Evolutionary conservation across 2,329 filamentous ascomycete genomes (phyloP).

Genomic region (Talaromyces islandicus): DNA sequence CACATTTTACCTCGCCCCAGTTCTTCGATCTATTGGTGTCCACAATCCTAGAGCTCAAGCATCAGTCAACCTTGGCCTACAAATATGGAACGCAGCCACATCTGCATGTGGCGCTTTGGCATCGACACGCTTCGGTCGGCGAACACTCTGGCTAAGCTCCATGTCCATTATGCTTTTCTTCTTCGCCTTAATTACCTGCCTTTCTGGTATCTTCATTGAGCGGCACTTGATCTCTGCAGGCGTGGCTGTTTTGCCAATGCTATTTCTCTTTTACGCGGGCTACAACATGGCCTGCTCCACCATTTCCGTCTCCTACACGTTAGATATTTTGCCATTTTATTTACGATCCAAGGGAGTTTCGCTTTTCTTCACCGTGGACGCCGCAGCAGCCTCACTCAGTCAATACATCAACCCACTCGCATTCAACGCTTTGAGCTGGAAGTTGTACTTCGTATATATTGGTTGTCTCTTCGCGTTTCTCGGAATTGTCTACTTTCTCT

Average conservation of each 20-base stretch:
- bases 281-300: slow-evolving; percentile 26
- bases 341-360: slow-evolving; percentile 32
- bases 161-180: slow-evolving; percentile 23
- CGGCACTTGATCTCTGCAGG: slow-evolving; percentile 3
- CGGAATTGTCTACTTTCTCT: slow-evolving; percentile 21
- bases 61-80: slow-evolving; percentile 19
- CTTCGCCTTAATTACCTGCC: slow-evolving; percentile 17
- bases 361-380: slow-evolving; percentile 21
- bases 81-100: slow-evolving; percentile 18
- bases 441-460: slow-evolving; percentile 15
- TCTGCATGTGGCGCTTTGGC: slow-evolving; percentile 39
- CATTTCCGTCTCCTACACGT: slow-evolving; percentile 20
- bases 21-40: slow-evolving; percentile 28
- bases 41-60: slow-evolving; percentile 20
- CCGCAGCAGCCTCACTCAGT: slow-evolving; percentile 24
- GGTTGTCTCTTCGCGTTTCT: slow-evolving; percentile 25
- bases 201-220: slow-evolving; percentile 18
- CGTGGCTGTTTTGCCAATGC: slow-evolving; percentile 22
- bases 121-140: slow-evolving; percentile 51
- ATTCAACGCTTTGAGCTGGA: slow-evolving; percentile 2
- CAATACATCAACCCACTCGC: slow-evolving; percentile 11
- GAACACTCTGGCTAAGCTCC: slow-evolving; percentile 50
- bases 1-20: slow-evolving; percentile 31
- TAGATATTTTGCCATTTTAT: slow-evolving; percentile 30
- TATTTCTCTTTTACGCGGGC: slow-evolving; percentile 23